Evolutionary conservation across 495 filamentous ascomycete genomes (phyloP), one percentile per base, ranked within the genome.

Genomic region (Cenococcum geophilum): DNA sequence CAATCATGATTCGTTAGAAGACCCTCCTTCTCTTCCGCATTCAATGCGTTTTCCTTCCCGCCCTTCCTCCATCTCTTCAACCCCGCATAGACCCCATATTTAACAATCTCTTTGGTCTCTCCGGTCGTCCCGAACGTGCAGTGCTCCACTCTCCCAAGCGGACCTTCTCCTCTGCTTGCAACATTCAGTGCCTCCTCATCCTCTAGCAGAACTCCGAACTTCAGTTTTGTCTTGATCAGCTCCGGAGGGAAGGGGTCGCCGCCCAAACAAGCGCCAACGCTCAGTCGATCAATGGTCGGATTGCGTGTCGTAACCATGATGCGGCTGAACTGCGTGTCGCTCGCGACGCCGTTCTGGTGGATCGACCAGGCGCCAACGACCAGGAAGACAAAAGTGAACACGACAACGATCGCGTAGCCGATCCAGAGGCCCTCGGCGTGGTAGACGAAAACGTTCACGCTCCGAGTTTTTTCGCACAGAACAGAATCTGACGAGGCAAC

Each of bases 291-390:
- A 0, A 76, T 60, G 1, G 72, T 76, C 9, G 60, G 66, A 48
- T 76, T 76, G 32, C 75, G 64, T 5, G 75, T 76, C 0, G 75
- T 76, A 48, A 76, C 74, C 36, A 76, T 58, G 55, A 76, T 75
- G 42, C 74, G 76, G 0, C 73, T 74, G 61, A 76, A 76, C 5
- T 65, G 67, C 3, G 68, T 76, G 36, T 76, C 74, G 16, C 70
- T 74, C 0, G 67, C 65, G 20, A 76, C 70, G 4, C 75, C 75
- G 40, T 76, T 76, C 37, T 65, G 59, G 9, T 40, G 48, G 0
- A 76, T 64, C 12, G 73, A 68, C 34, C 63, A 60, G 4, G 57
- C 63, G 48, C 75, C 75, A 6, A 75, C 55, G 4, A 73, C 20
- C 12, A 75, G 63, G 20, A 64, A 73, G 20, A 55, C 48, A 2